Evolutionary conservation across 202 grass and related monocot genomes (phyloP).

Genomic region (Cymbopogon flexuosus): DNA sequence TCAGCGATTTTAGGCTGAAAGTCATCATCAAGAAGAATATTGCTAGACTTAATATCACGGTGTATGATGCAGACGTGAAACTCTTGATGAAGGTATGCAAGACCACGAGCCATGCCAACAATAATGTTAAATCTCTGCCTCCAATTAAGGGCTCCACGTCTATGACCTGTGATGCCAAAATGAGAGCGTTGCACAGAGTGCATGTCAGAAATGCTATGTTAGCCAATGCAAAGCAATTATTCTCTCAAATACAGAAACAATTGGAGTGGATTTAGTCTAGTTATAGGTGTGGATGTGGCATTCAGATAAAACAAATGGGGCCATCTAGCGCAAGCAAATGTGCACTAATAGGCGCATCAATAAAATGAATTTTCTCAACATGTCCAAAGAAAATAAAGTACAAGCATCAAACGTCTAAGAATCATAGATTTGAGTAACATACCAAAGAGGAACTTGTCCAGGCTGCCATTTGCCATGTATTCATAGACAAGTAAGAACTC

Average conservation of each 20-base stretch:
- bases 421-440: constrained; percentile 21
- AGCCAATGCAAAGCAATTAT: constrained; percentile 3
- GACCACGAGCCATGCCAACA: constrained; percentile 78
- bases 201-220: not conserved
- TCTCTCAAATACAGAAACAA: not conserved
- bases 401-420: constrained; percentile 6
- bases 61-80: constrained; percentile 85
- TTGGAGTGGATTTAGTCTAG: not conserved
- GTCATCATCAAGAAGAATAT: constrained; percentile 70
- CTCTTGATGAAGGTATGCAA: constrained; percentile 77
- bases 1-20: constrained; percentile 78
- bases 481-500: constrained; percentile 80
- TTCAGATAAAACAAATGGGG: constrained; percentile 8
- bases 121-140: constrained; percentile 72
- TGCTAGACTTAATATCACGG: constrained; percentile 77
- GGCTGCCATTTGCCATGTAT: constrained; percentile 88
- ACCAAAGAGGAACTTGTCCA: constrained; percentile 86
- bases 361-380: not conserved
- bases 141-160: constrained; percentile 60
- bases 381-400: constrained; percentile 25
- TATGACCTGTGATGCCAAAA: constrained; percentile 47
- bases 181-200: not conserved
- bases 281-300: not conserved
- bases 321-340: not conserved
- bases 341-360: not conserved